phyloP scores from a whole-genome alignment of 2,329 filamentous ascomycete species.

The Didymella pinodella region DNA sequence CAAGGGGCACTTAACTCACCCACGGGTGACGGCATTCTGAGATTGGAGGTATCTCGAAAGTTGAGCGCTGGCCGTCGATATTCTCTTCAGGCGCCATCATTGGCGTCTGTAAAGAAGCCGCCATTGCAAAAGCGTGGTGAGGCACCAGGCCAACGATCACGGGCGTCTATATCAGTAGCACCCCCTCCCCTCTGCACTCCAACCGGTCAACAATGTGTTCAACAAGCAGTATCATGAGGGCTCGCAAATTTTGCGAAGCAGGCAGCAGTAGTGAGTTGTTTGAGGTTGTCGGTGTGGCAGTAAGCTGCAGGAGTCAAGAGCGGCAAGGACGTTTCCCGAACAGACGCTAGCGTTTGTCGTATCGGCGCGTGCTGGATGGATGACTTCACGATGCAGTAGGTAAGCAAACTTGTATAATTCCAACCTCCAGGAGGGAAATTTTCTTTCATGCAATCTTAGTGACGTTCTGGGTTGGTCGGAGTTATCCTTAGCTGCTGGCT shows the following conservation, averaged over 20 bases:
- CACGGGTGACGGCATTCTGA: constrained; percentile 40
- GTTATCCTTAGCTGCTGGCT: not conserved
- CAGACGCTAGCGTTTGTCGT: constrained; percentile 12
- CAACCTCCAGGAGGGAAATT: not conserved
- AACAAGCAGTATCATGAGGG: constrained; percentile 27
- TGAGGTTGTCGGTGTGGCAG: constrained; percentile 16
- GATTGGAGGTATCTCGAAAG: constrained; percentile 28
- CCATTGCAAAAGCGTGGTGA: constrained; percentile 28
- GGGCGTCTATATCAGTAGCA: constrained; percentile 25
- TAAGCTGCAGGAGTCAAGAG: constrained; percentile 14
- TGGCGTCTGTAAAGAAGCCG: constrained; percentile 39
- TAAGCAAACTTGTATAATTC: not conserved
- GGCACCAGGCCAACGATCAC: constrained; percentile 7
- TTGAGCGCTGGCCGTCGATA: not conserved
- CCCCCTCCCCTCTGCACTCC: constrained; percentile 34
- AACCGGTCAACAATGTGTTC: constrained; percentile 24
- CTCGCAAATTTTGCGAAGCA: constrained; percentile 6
- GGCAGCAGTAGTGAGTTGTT: constrained; percentile 14
- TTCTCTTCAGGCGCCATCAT: constrained; percentile 21
- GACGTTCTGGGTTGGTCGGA: not conserved
- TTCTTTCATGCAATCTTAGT: not conserved
- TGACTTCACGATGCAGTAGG: constrained; percentile 8
- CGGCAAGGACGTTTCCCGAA: constrained; percentile 8
- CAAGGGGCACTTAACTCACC: constrained; percentile 24
- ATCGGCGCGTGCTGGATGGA: constrained; percentile 6